Percentiles rank a stretch among this genome's conserved stretches.
phyloP scores from a whole-genome alignment of 1,139 yeast species.

The Blastobotrys aristatus region DNA sequence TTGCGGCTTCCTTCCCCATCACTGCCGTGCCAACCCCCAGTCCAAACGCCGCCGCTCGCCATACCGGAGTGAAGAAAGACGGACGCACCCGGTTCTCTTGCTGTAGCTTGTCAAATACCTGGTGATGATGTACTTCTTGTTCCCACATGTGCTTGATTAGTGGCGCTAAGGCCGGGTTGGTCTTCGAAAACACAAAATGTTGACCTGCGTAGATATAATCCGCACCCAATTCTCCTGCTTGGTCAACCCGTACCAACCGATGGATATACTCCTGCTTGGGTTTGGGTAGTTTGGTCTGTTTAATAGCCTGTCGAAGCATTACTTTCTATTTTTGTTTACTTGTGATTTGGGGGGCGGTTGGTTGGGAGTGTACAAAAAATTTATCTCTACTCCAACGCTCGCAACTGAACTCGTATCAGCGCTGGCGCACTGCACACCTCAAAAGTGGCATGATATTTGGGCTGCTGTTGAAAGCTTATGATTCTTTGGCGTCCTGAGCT shows the following conservation, averaged over 20 bases:
- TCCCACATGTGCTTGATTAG: constrained; percentile 96
- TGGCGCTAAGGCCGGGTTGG: constrained; percentile 55
- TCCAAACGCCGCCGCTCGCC: constrained; percentile 88
- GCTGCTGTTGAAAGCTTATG: background rate
- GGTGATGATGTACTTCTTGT: constrained; percentile 87
- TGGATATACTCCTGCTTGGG: constrained; percentile 57
- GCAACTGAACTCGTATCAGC: background rate
- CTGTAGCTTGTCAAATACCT: constrained; percentile 76
- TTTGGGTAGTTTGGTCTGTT: constrained; percentile 19
- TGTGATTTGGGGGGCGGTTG: background rate
- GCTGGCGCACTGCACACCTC: background rate
- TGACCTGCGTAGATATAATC: constrained; percentile 91
- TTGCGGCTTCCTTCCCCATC: constrained; percentile 90
- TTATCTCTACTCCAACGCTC: background rate
- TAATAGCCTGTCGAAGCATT: constrained; percentile 24
- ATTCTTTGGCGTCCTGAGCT: background rate
- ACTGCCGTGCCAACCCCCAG: constrained; percentile 86
- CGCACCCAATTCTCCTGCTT: constrained; percentile 99
- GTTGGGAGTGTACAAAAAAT: no score
- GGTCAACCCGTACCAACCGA: constrained; percentile 83
- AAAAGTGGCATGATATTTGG: background rate
- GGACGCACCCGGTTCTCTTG: constrained; percentile 80
- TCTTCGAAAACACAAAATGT: constrained; percentile 64
- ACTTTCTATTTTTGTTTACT: no score
- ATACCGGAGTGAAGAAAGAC: constrained; percentile 79